phyloP scores from a whole-genome alignment of 129 eudicot genomes.

The Oenanthe sinensis region DNA sequence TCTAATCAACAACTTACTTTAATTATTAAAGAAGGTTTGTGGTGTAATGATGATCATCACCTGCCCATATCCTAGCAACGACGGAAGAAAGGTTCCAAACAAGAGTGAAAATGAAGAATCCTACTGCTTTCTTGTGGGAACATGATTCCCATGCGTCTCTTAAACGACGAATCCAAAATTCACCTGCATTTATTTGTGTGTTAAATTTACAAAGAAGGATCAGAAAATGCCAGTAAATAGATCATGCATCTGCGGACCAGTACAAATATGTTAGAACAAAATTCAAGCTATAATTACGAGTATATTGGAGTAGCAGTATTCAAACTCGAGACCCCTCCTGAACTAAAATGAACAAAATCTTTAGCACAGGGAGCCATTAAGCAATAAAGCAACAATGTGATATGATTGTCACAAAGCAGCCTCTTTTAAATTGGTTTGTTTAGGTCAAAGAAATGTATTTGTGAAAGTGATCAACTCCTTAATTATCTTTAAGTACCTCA shows the following conservation, averaged over 20 bases:
- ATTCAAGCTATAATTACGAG: too few species aligned
- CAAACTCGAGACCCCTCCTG: background rate
- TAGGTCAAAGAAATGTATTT: background rate
- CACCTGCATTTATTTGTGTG: slow-evolving; percentile 30
- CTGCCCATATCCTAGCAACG: slow-evolving; percentile 81
- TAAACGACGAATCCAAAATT: slow-evolving; percentile 61
- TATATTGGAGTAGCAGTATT: too few species aligned
- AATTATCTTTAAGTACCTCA: background rate
- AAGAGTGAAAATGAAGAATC: slow-evolving; percentile 54
- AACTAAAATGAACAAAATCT: background rate
- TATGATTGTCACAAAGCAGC: too few species aligned
- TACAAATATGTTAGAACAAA: background rate
- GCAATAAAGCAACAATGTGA: background rate
- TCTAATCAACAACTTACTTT: background rate
- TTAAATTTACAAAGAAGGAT: background rate
- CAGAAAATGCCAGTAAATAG: background rate
- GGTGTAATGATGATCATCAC: slow-evolving; percentile 18
- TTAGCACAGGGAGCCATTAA: background rate
- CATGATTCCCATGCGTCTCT: slow-evolving; percentile 77
- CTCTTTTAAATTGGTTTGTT: background rate
- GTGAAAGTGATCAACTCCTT: background rate
- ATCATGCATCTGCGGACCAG: too few species aligned
- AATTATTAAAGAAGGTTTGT: background rate
- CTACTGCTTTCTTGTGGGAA: slow-evolving; percentile 74
- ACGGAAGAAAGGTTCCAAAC: slow-evolving; percentile 69